These are phyloP conservation scores for Nissolia schottii DNA, from an alignment of 306 rosid genomes.

Conservation along the genomic window DNA sequence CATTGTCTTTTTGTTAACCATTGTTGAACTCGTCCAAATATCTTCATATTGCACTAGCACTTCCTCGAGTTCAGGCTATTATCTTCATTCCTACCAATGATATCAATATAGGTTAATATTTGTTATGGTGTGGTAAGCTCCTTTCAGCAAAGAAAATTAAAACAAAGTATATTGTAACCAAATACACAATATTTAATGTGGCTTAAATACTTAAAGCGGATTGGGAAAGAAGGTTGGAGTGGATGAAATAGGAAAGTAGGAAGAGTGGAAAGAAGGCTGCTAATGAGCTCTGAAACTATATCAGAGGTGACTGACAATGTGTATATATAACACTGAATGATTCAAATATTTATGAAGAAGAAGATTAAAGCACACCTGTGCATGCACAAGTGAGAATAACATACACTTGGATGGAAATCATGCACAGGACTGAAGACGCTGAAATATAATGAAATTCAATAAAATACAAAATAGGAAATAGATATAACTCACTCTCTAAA, in stretches of 20 bases:
- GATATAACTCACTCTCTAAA: neutral
- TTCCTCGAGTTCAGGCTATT: neutral
- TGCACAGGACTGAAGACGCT: neutral
- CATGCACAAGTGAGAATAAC: neutral
- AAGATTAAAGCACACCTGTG: neutral
- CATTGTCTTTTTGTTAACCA: neutral
- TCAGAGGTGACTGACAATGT: neutral
- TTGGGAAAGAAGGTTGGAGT: neutral
- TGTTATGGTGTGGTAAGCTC: neutral
- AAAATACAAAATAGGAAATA: neutral
- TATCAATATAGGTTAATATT: neutral
- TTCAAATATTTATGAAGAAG: neutral
- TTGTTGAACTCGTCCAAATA: neutral
- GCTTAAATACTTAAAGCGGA: neutral
- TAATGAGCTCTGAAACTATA: neutral
- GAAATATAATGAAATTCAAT: neutral
- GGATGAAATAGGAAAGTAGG: neutral
- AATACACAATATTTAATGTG: neutral
- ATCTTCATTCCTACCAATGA: neutral
- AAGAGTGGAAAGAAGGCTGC: conserved; percentile 5
- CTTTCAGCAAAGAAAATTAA: neutral
- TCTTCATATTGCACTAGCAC: neutral
- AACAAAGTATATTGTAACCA: neutral
- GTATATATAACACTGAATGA: neutral
- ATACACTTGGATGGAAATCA: neutral